Evolutionary conservation across 108 stramenopile genomes (phyloP), one percentile per base, ranked within the genome.

Genomic region (Skeletonema menzelii): DNA sequence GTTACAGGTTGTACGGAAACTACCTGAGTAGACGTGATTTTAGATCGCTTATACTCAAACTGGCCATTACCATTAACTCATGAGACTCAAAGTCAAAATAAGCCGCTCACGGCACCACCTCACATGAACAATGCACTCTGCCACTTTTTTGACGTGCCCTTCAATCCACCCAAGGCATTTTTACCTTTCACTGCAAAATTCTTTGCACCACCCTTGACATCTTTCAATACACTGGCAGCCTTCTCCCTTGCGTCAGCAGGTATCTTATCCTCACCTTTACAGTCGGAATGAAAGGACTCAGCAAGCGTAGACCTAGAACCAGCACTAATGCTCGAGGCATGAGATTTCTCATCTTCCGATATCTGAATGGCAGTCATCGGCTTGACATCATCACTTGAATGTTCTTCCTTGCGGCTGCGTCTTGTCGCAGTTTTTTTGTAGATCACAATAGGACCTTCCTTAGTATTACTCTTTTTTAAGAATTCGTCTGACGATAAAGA

Each of bases 71-170:
- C 30, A 3, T 30, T 30, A 30, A 32, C 5, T 42, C 4, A 10
- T 22, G 24, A 24, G 49, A 24, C 3, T 20, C 22, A 49, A 3
- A 46, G 17, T 46, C 10, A 37, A 15, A 35, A 37, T 37, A 35
- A 35, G 34, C 34, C 14, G 3, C 14, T 37, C 15, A 11, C 40
- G 15, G n/a, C 57, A 30, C 14, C 20, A 24, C 59, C 17, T 57
- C 70, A 81, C 80, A 81, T 56, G 57, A 81, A 81, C 35, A 81
- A 20, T 0, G 80, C 80, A 57, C 80, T 81, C 59, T 81, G 80
- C 69, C 69, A 81, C 47, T 81, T 81, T 46, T 67, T 59, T 22
- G 69, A 59, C 24, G 80, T 56, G 58, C 65, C 73, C 58, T 70
- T 70, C 63, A 65, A 59, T 30, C 80, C 80, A 26, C 62, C 59